phyloP scores from a whole-genome alignment of 2,329 filamentous ascomycete genomes.

The Mycosphaerella sp. region DNA sequence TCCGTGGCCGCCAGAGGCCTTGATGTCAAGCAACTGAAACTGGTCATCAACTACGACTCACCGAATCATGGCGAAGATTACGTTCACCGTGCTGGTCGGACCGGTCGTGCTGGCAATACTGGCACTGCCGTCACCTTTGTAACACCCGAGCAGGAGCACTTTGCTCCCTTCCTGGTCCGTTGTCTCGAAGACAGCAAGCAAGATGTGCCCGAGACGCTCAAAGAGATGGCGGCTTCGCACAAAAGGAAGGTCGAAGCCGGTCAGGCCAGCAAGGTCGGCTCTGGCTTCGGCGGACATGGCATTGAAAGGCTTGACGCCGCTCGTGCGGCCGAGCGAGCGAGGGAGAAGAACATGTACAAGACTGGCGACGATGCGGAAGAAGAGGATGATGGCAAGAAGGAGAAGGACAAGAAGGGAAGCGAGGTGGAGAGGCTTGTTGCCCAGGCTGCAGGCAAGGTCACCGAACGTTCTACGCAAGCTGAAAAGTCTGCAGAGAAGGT shows the following conservation, averaged over 20 bases:
- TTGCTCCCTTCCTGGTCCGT: constrained; percentile 79
- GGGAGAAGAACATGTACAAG: constrained; percentile 84
- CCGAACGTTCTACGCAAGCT: constrained; percentile 21
- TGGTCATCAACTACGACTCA: constrained; percentile 92
- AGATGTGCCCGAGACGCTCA: constrained; percentile 63
- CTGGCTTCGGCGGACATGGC: constrained; percentile 91
- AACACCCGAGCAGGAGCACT: constrained; percentile 85
- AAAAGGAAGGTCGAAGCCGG: constrained; percentile 87
- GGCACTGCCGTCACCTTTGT: constrained; percentile 94
- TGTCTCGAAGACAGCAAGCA: constrained; percentile 89
- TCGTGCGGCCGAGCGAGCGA: constrained; percentile 75
- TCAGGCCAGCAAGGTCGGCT: constrained; percentile 74
- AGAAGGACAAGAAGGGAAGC: constrained; percentile 36
- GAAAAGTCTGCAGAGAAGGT: constrained; percentile 12
- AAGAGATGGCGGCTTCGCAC: constrained; percentile 60
- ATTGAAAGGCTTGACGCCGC: constrained; percentile 87
- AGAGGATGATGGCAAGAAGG: constrained; percentile 62
- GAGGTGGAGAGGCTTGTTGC: constrained; percentile 50
- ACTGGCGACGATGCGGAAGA: constrained; percentile 80
- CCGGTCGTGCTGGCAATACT: constrained; percentile 87
- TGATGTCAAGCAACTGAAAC: constrained; percentile 90
- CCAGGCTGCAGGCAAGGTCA: constrained; percentile 54
- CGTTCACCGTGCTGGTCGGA: constrained; percentile 88
- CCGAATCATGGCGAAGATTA: constrained; percentile 96
- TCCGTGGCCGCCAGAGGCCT: constrained; percentile 91